Percentiles rank a stretch among this genome's conserved stretches.
Conservation (phyloP, 352 stramenopile genomes). For the Phytophthora gonapodyides region DNA sequence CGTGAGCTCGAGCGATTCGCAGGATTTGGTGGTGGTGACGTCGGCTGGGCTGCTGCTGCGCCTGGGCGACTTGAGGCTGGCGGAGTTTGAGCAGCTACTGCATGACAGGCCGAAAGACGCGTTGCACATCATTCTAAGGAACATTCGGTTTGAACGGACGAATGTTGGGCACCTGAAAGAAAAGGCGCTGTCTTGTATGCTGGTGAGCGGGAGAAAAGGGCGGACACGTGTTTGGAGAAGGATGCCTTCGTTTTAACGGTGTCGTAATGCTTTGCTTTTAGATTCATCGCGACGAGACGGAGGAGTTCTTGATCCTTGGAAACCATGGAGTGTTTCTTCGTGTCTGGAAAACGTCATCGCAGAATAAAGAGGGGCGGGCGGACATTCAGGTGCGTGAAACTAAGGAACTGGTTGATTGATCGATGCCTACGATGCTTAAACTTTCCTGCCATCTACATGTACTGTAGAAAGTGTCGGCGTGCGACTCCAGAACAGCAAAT, state of each 20-base stretch:
- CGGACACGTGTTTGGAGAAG: not conserved
- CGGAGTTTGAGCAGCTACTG: slow-evolving; percentile 37
- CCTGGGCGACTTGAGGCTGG: slow-evolving; percentile 32
- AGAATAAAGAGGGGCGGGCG: not conserved
- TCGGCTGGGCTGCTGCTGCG: slow-evolving; percentile 23
- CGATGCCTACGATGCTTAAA: slow-evolving; percentile 5
- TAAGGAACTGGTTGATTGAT: not conserved
- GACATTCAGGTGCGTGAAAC: slow-evolving; percentile 24
- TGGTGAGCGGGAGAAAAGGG: slow-evolving; percentile 16
- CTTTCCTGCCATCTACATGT: not conserved
- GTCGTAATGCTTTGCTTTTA: slow-evolving; percentile 21
- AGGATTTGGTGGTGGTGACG: slow-evolving; percentile 43
- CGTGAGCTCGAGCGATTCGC: slow-evolving; percentile 7
- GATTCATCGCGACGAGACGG: slow-evolving; percentile 10
- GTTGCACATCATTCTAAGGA: slow-evolving; percentile 31
- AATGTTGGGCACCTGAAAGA: slow-evolving; percentile 23
- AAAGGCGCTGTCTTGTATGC: slow-evolving; percentile 21
- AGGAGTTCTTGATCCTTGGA: slow-evolving; percentile 20
- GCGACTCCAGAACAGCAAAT: slow-evolving; percentile 11
- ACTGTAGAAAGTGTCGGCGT: slow-evolving; percentile 26
- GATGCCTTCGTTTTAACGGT: not conserved
- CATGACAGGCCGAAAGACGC: slow-evolving; percentile 17
- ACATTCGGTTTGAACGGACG: slow-evolving; percentile 28
- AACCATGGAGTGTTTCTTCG: slow-evolving; percentile 28
- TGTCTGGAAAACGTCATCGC: slow-evolving; percentile 15